Evolutionary conservation across 2,329 filamentous ascomycete species (phyloP), one percentile per base, ranked within the genome.

Genomic region (Penicillium corylophilum): DNA sequence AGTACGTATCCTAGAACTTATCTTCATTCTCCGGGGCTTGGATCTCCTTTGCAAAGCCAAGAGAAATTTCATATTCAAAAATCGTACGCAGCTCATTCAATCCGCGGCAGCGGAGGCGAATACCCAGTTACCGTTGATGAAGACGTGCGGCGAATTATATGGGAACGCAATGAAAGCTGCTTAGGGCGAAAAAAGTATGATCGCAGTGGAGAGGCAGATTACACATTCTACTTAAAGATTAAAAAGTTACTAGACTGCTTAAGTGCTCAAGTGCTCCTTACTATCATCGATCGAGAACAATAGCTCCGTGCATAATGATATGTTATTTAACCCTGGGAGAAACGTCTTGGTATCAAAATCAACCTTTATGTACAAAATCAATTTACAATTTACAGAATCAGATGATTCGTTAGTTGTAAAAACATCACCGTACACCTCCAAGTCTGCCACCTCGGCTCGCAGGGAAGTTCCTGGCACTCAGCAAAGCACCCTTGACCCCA

Each of bases 381-480:
- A 29, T 48, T 28, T 10, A 28, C 26, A 28, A n/a, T n/a, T 8
- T 15, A n/a, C 10, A 12, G 33, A 29, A 36, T 3, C 7, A 16
- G 24, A 44, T 18, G 9, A 16, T 15, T 6, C 33, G 29, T 16
- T 36, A 15, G 9, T 1, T 16, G n/a, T 28, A 12, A 5, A 41
- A 6, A n/a, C 28, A 33, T 15, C 20, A 16, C 4, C 31, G 24
- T 38, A 61, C 48, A 40, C 57, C 56, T n/a, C 59, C 61, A 22
- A 63, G 56, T 23, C 63, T 56, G 16, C 63, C 62, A 7, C 62
- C 65, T 8, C 67, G 64, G 48, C 68, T 64, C 12, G 69, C 54
- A 31, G 79, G 81, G 57, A 87, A 87, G 55, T 85, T 82, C 56
- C 81, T 80, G 8, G 83, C 81, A 64, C 82, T 85, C 55, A 87